phyloP scores from a whole-genome alignment of 1,284 basidiomycete genomes.

The Cryptococcus wingfieldii region DNA sequence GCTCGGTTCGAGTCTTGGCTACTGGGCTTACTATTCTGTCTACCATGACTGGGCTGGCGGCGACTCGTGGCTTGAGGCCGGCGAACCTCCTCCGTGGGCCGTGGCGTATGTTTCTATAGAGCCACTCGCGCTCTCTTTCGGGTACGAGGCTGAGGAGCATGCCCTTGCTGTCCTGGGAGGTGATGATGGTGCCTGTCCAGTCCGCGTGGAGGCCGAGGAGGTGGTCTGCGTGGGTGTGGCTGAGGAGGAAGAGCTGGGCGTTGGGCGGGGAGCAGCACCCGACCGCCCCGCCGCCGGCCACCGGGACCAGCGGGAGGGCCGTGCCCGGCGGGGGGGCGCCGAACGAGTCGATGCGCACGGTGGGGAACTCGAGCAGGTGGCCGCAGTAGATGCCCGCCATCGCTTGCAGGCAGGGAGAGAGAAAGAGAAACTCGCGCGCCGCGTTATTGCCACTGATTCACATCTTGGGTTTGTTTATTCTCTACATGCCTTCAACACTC shows the following conservation, averaged over 20 bases:
- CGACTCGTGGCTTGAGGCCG: conserved; percentile 58
- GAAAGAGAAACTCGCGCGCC: too few species aligned
- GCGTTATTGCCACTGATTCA: too few species aligned
- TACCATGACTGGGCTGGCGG: conserved; percentile 37
- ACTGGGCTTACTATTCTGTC: conserved; percentile 30
- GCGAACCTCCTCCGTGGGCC: conserved; percentile 61
- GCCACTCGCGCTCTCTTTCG: conserved; percentile 58
- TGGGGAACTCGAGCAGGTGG: conserved; percentile 55
- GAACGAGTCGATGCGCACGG: conserved; percentile 75
- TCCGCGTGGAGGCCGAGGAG: conserved; percentile 30
- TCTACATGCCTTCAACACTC: too few species aligned
- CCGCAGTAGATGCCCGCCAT: conserved; percentile 38
- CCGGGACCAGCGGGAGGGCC: too few species aligned
- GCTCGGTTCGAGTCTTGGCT: background rate
- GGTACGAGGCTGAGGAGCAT: conserved; percentile 74
- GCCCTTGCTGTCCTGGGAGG: conserved; percentile 72
- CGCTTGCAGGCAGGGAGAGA: too few species aligned
- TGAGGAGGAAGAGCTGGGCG: conserved; percentile 67
- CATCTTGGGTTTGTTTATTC: too few species aligned
- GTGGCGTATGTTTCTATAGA: conserved; percentile 55
- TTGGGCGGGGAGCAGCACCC: too few species aligned
- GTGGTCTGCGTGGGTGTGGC: conserved; percentile 82
- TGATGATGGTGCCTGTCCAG: conserved; percentile 57
- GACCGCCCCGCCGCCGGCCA: too few species aligned
- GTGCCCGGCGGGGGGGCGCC: conserved; percentile 37